Base-by-base conservation (phyloP, 2,329 filamentous ascomycete genomes). In the Coccinonectria pachysandricola region DNA sequence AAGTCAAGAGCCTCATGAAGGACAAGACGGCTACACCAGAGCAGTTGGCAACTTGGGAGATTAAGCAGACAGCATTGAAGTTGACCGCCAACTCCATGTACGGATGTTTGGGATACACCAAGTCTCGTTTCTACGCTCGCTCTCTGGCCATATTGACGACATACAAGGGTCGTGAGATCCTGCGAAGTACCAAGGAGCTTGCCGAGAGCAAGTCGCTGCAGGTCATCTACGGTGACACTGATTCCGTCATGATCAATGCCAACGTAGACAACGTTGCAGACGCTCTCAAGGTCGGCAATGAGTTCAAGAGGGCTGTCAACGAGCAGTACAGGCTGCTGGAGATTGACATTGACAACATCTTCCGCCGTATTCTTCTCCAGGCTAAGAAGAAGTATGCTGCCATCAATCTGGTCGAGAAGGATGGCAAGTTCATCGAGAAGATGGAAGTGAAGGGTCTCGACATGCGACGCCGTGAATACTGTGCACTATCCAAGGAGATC, bases 21-120 rank as follows among this genome's bases (percentile, higher is more conserved):
- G 78, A 85, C 53, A 93, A 87, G 53, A 75, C 65, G 31, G 87
- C 88, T 4, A 92, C 85, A 1, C 50, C 78, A 0, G 87, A 96
- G 48, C 71, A 98, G 53, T 71, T 93, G 30, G 81, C 86, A 4
- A 86, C 88, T 0, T 98, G 88, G 87, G 91, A 98, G 42, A 96
- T 95, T 49, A 96, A 94, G 60, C 91, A 98, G 57, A 68, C 94
- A 53, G 92, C 91, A 15, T 61, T 98, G 48, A 98, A 98, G 60
- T 73, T 98, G 27, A 98, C 92, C 21, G 91, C 91, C 49, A 98
- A 98, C 61, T 96, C 88, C 40, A 98, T 98, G 92, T 98, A 98
- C 55, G 91, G 91, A 43, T 98, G 91, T 68, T 64, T 98, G 54
- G 91, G 91, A 43, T 98, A 95, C 53, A 88, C 84, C 8, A 93